Evolutionary conservation across 352 stramenopile species (phyloP), one percentile per base, ranked within the genome.

Genomic region (Pythium biforme): DNA sequence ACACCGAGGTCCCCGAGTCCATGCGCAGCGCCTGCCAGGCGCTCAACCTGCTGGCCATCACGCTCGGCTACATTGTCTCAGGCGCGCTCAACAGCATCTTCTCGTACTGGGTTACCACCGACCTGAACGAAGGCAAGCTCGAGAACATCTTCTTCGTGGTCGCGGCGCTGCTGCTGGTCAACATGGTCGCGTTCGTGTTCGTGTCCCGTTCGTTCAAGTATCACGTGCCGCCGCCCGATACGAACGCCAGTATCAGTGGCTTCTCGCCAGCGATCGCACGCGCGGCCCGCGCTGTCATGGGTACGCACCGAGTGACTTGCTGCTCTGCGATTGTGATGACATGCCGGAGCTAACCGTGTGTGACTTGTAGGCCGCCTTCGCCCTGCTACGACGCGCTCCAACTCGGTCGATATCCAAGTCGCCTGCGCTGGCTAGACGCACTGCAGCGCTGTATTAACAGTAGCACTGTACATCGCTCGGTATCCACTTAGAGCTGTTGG

Each of bases 21-120:
- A 97, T 97, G 91, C 81, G 90, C 41, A 96, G 89, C 56, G 84
- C 97, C 5, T 95, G 87, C 54, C 87, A 96, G 52, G 87, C 90
- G 8, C 78, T 96, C 15, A 97, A 97, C 62, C 55, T 97, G 26
- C 67, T 97, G 23, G 96, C 89, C 2, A 97, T 86, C 12, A 96
- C 91, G 53, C 74, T 97, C 27, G 90, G 90, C 8, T 94, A 87
- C 62, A 92, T 96, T 46, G 83, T 94, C 19, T 75, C 81, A 0
- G 86, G 82, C 1, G 87, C 79, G 1, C 68, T 94, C 37, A 95
- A 94, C 77, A 95, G 83, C 66, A 86, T 94, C 55, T 93, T 95
- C 59, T 94, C 86, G 26, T 90, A 92, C 69, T 97, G 90, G 90
- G 62, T 98, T 57, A 86, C 92, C 20, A 92, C 75, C 29, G 79